Evolutionary conservation across 768 basidiomycete genomes (phyloP).

Genomic region (Imleria badia): DNA sequence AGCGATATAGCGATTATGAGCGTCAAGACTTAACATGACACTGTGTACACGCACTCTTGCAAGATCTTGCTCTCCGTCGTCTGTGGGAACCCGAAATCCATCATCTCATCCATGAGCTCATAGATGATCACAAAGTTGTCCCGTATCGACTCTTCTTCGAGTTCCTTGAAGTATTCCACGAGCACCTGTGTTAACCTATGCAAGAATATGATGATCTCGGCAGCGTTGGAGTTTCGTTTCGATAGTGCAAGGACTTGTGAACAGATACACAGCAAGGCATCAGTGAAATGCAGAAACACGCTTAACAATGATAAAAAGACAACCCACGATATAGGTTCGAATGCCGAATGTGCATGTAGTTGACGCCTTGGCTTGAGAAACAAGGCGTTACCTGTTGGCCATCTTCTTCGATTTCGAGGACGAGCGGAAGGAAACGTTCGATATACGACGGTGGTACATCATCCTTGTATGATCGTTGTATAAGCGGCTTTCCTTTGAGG

Average conservation of each 20-base stretch:
- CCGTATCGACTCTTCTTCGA: conserved; percentile 97
- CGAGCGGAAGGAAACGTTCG: conserved; percentile 89
- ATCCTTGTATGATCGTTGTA: conserved; percentile 94
- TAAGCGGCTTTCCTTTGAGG: conserved; percentile 97
- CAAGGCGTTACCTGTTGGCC: conserved; percentile 95
- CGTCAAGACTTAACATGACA: background rate
- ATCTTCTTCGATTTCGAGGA: conserved; percentile 97
- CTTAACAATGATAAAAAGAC: background rate
- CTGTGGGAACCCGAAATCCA: conserved; percentile 99
- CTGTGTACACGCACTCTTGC: conserved; percentile 67
- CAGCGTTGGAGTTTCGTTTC: conserved; percentile 93
- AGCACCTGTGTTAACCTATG: conserved; percentile 92
- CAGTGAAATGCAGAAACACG: background rate
- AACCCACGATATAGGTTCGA: conserved; percentile 91
- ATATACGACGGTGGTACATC: conserved; percentile 89
- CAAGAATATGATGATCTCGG: conserved; percentile 94
- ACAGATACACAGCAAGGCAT: background rate
- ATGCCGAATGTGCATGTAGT: conserved; percentile 98
- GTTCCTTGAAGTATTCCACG: conserved; percentile 98
- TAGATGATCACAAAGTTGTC: conserved; percentile 99
- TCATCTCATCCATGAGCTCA: conserved; percentile 99
- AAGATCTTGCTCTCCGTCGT: conserved; percentile 99
- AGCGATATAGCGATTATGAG: background rate
- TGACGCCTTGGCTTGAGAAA: conserved; percentile 92
- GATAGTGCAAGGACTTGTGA: conserved; percentile 86